Base-by-base conservation (phyloP, 257 asterid genomes). In the Przewalskia tangutica region DNA sequence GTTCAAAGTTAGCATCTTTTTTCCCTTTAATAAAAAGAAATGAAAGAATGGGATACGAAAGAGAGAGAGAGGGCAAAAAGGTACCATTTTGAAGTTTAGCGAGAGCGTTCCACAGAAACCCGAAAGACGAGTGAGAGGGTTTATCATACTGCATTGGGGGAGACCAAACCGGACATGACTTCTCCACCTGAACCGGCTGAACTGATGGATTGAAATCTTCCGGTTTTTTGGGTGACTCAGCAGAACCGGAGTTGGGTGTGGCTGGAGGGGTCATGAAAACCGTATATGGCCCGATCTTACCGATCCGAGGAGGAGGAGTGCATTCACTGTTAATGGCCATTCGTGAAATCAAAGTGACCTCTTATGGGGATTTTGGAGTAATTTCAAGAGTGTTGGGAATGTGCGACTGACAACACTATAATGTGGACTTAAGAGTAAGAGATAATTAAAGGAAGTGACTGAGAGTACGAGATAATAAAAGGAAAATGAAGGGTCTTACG, bases 241-340 rank as follows among this genome's bases (percentile, higher is more conserved):
- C 55, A 0, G 86, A 77, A 71, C 75, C 66, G 8, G 88, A 84
- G 62, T 81, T 84, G 8, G 97, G 98, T 20, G 97, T 90, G 6
- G 97, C 83, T 6, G 97, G 96, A 79, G 98, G 98, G 75, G 99
- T 95, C 67, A 95, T 89, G 86, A 95, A 95, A 80, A 95, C 99
- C 18, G 98, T 95, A 89, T 95, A 95, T 7, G 99, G 99, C 2
- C 99, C 99, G 95, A 95, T 95, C 97, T 95, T 95, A 8, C 97
- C 99, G 92, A 95, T 95, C 91, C 94, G 89, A 71, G 97, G 99
- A 8, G 91, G 90, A 17, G 90, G 84, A 63, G 89, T 86, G 9
- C 89, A 38, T 17, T 85, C 88, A 6, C 76, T 75, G 13, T 2
- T 40, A 12, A 46, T 66, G 6, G 6, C 38, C 4, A 38, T 58